Percentiles rank a stretch among this genome's conserved stretches.
phyloP scores from a whole-genome alignment of 306 rosid species.

The Pachyrhizus erosus region DNA sequence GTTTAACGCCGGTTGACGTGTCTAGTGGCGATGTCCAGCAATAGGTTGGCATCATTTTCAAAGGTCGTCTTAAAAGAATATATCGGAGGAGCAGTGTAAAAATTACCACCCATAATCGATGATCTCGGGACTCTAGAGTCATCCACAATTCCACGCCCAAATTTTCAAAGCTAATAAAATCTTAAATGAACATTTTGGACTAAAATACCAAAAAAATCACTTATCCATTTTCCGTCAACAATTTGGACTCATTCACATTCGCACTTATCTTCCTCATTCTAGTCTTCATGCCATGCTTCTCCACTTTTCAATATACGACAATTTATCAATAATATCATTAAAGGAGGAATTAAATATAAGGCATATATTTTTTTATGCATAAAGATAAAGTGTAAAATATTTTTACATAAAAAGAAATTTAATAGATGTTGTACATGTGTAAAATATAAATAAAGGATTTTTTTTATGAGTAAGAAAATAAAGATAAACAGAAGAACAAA shows the following conservation, averaged over 20 bases:
- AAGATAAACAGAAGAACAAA: no score
- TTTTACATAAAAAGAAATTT: no score
- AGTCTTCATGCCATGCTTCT: background rate
- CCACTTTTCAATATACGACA: background rate
- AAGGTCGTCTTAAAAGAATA: no score
- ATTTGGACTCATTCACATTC: background rate
- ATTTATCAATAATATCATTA: background rate
- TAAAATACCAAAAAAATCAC: background rate
- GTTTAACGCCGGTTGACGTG: background rate
- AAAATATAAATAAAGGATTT: no score
- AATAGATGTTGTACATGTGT: no score
- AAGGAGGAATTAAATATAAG: background rate
- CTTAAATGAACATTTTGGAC: background rate
- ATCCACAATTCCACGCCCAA: no score
- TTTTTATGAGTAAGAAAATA: no score
- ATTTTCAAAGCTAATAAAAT: background rate
- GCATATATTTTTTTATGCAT: no score
- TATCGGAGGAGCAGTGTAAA: no score
- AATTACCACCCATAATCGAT: background rate
- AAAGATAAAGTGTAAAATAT: no score
- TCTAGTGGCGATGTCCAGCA: background rate
- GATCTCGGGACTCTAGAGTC: background rate
- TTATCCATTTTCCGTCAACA: background rate
- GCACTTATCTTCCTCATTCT: background rate
- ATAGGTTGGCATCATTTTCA: background rate